A percentile compares a stretch with the other conserved stretches of the same genome.
Conservation (phyloP, 768 basidiomycete genomes). For the Lactarius tabidus region DNA sequence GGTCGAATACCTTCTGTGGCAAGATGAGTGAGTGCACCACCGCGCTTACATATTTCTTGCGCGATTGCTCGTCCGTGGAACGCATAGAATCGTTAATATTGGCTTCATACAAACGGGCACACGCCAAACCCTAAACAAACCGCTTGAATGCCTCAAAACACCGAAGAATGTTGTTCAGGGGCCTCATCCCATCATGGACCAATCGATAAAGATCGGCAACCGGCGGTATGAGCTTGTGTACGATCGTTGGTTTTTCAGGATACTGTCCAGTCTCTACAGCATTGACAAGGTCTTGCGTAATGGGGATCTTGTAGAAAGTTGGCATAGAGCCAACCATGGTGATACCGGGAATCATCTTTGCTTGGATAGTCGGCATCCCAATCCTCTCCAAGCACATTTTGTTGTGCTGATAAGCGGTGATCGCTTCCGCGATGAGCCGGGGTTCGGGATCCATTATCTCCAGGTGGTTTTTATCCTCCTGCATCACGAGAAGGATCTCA, state of each 20-base stretch:
- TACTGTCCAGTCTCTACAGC: no score
- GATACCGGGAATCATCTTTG: background rate
- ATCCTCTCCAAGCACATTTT: background rate
- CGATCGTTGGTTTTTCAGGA: background rate
- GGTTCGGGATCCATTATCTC: background rate
- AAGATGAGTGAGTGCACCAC: constrained; percentile 13
- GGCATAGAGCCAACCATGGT: background rate
- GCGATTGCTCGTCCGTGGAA: constrained; percentile 14
- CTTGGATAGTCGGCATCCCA: background rate
- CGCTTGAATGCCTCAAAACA: no score
- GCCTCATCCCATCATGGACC: no score
- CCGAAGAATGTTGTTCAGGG: no score
- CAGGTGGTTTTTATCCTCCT: background rate
- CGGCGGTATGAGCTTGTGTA: no score
- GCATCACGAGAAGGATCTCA: background rate
- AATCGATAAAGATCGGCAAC: no score
- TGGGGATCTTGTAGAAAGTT: background rate
- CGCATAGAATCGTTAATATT: constrained; percentile 12
- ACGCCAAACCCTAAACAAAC: no score
- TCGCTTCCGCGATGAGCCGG: background rate
- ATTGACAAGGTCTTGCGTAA: no score
- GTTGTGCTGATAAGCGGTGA: background rate
- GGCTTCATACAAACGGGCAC: no score
- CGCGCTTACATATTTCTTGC: constrained; percentile 10
- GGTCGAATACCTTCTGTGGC: constrained; percentile 26